phyloP scores from a whole-genome alignment of 176 grass and related monocot species.

The Cocos nucifera region DNA sequence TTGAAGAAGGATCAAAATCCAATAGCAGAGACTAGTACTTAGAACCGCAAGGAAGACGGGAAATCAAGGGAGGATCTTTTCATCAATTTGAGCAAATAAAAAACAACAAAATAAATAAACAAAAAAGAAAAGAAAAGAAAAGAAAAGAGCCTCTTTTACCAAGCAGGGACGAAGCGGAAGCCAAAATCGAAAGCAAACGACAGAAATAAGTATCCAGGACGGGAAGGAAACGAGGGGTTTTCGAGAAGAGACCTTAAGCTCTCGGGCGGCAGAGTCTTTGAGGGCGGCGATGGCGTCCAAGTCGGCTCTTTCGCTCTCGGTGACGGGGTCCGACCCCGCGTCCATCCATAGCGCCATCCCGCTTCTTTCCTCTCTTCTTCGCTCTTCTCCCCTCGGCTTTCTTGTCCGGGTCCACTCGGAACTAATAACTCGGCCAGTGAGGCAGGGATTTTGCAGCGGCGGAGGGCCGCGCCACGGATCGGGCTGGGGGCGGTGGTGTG shows the following conservation, averaged over 20 bases:
- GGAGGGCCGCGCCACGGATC: too few relatives aligned
- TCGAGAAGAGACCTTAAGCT: conserved; percentile 39
- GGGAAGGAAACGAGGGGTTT: background rate
- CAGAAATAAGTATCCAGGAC: background rate
- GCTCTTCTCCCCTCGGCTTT: background rate
- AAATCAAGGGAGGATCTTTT: too few relatives aligned
- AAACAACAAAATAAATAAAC: too few relatives aligned
- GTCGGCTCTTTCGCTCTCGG: conserved; percentile 67
- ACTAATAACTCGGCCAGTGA: background rate
- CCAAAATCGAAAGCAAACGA: background rate
- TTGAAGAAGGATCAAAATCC: too few relatives aligned
- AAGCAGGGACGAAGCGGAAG: too few relatives aligned
- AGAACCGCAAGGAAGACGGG: too few relatives aligned
- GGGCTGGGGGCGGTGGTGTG: too few relatives aligned
- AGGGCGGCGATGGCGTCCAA: conserved; percentile 65
- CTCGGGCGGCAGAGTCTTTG: conserved; percentile 64
- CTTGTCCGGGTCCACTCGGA: background rate
- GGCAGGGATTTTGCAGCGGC: too few relatives aligned
- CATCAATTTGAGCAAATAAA: too few relatives aligned
- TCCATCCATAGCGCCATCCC: conserved; percentile 84
- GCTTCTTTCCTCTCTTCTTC: background rate
- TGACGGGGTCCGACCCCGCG: conserved; percentile 37
- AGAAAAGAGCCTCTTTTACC: too few relatives aligned
- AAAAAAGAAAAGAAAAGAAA: too few relatives aligned
- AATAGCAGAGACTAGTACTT: too few relatives aligned